Conservation (phyloP, 73 alveolate genomes). For the Paramecium biaurelia region DNA sequence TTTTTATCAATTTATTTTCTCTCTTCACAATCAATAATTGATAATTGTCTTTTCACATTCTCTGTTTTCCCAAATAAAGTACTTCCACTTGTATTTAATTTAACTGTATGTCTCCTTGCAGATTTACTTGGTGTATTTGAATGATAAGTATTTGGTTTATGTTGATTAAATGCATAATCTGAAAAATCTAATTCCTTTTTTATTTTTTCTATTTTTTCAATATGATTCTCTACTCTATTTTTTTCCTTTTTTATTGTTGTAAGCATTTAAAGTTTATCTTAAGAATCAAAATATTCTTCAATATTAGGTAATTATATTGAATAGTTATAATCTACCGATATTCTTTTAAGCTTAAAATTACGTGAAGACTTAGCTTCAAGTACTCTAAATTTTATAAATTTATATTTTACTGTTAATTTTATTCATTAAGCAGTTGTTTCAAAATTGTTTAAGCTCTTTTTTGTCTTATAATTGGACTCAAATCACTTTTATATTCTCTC, state of each 20-base stretch:
- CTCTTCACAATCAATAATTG: neutral
- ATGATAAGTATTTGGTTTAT: neutral
- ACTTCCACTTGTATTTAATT: slow-evolving; percentile 5
- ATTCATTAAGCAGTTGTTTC: neutral
- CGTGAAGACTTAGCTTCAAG: neutral
- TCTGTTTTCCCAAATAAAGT: slow-evolving; percentile 4
- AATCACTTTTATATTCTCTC: neutral
- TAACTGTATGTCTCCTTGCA: neutral
- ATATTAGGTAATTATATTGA: neutral
- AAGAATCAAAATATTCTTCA: neutral
- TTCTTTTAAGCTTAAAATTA: neutral
- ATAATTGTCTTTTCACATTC: neutral
- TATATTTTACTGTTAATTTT: neutral
- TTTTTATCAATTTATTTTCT: neutral
- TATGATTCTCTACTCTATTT: neutral
- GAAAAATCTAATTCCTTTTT: neutral
- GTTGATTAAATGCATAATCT: neutral
- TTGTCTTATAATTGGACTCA: neutral
- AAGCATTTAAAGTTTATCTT: neutral
- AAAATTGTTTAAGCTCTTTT: neutral
- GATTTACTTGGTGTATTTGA: slow-evolving; percentile 7
- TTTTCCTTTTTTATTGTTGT: neutral
- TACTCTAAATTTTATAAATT: neutral
- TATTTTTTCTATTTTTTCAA: neutral
- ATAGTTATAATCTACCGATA: neutral